phyloP scores from a whole-genome alignment of 2,329 filamentous ascomycete genomes.

The Akanthomyces dipterigenus region DNA sequence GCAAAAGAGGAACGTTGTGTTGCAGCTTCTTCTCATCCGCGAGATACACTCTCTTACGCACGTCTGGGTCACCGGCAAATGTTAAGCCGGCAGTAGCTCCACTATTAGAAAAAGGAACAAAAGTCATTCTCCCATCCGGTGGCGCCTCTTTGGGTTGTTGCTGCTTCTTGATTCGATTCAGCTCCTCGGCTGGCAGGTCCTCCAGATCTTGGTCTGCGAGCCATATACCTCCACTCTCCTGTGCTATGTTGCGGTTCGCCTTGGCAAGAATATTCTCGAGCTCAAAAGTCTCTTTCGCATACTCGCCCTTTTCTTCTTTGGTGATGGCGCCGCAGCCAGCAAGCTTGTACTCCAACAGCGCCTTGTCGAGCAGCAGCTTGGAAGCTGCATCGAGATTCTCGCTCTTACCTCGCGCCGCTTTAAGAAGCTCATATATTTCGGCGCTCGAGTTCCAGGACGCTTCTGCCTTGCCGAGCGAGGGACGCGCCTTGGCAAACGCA shows the following conservation, averaged over 20 bases:
- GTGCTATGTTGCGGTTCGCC: conserved; percentile 48
- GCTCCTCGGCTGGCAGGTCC: conserved; percentile 22
- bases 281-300: conserved; percentile 49
- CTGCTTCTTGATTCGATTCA: neutral
- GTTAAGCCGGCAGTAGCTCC: conserved; percentile 44
- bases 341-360: too few relatives aligned
- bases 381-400: too few relatives aligned
- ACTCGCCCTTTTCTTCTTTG: conserved; percentile 31
- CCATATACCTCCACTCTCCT: conserved; percentile 47
- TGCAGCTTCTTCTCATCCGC: conserved; percentile 50
- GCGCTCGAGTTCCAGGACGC: too few relatives aligned
- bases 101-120: conserved; percentile 48
- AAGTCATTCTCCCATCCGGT: conserved; percentile 31
- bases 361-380: too few relatives aligned
- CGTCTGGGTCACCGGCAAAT: conserved; percentile 42
- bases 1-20: conserved; percentile 45
- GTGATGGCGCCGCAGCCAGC: too few relatives aligned
- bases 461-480: too few relatives aligned
- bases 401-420: too few relatives aligned
- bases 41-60: conserved; percentile 42
- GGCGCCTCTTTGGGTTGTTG: neutral
- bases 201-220: conserved; percentile 43
- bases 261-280: conserved; percentile 44
- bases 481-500: too few relatives aligned
- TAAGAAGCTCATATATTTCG: too few relatives aligned